Evolutionary conservation across 345 rosid genomes (phyloP), one percentile per base, ranked within the genome.

Genomic region (Corchorus olitorius): DNA sequence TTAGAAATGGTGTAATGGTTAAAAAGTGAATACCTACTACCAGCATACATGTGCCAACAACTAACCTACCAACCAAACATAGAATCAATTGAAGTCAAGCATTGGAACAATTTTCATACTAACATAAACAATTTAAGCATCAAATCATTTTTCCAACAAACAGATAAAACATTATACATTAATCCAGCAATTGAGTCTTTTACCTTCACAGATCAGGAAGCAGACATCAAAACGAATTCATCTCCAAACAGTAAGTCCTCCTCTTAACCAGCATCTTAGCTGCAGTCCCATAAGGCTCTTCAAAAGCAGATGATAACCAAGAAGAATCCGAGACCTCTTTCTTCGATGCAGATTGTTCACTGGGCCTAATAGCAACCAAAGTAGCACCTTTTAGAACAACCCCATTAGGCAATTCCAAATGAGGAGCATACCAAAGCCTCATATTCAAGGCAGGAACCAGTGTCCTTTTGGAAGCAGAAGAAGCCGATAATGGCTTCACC

Each of bases 351-450:
- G 88, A 78, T 71, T 84, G 90, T 53, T 91, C 99, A 5, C 93
- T 94, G 3, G 98, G 99, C 78, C 93, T 86, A 59, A 97, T 94
- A 1, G 99, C 99, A 43, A 97, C 98, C 81, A 97, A 79, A 43
- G 99, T 91, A 17, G 98, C 98, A 65, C 99, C 99, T 70, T 88
- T 84, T 66, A 97, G 76, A 69, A 94, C 93, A 80, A 85, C 77
- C 80, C 99, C 98, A 80, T 90, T 82, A 8, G 96, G 93, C 83
- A 97, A 83, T 50, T 94, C 97, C 84, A 97, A 72, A 1, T 79
- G 83, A 3, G 97, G 98, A 4, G 98, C 97, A 81, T 97, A 97
- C 98, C 99, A 97, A 0, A 97, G 91, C 72, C 97, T 87, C 98
- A 97, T 97, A 72, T 90, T 94, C 77, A 97, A 55, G 0, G 98